Evolutionary conservation across 2,329 filamentous ascomycete species (phyloP).

Genomic region (Rachicladosporium sp.): DNA sequence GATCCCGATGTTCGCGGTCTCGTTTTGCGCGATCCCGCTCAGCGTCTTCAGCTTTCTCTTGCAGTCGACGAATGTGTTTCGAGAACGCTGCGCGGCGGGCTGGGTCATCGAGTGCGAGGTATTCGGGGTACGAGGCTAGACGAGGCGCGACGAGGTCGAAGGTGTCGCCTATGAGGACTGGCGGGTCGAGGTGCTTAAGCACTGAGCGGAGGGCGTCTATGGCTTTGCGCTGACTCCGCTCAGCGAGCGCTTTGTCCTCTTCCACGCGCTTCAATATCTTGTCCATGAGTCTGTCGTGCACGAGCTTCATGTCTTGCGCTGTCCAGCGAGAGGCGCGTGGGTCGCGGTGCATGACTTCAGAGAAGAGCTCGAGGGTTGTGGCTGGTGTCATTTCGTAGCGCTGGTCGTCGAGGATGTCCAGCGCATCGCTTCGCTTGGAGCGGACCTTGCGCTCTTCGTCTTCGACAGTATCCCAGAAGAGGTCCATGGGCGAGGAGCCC

Average conservation of each 20-base stretch:
- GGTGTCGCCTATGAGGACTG: constrained; percentile 62
- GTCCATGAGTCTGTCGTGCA: constrained; percentile 80
- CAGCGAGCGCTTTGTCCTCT: constrained; percentile 68
- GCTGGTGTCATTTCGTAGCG: constrained; percentile 80
- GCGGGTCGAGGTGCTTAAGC: constrained; percentile 83
- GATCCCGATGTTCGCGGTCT: constrained; percentile 24
- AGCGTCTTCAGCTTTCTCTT: constrained; percentile 74
- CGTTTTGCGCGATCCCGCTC: constrained; percentile 45
- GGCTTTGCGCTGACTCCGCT: constrained; percentile 74
- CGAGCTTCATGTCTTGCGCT: constrained; percentile 61
- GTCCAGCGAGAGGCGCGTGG: constrained; percentile 79
- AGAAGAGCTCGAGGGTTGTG: constrained; percentile 82
- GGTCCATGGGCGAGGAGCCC: constrained; percentile 53
- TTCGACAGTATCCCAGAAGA: constrained; percentile 94
- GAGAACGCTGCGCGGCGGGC: constrained; percentile 75
- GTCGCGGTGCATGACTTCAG: constrained; percentile 70
- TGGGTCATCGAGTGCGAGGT: constrained; percentile 73
- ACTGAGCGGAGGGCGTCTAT: constrained; percentile 73
- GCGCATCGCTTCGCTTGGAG: constrained; percentile 18
- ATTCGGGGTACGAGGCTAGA: constrained; percentile 72
- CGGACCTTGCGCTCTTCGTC: constrained; percentile 61
- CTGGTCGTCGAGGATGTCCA: constrained; percentile 50
- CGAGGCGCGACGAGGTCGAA: constrained; percentile 80
- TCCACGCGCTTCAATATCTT: constrained; percentile 70
- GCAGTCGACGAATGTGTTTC: constrained; percentile 79